Base-by-base conservation (phyloP, 1,284 basidiomycete genomes). In the Cutaneotrichosporon cutaneum region DNA sequence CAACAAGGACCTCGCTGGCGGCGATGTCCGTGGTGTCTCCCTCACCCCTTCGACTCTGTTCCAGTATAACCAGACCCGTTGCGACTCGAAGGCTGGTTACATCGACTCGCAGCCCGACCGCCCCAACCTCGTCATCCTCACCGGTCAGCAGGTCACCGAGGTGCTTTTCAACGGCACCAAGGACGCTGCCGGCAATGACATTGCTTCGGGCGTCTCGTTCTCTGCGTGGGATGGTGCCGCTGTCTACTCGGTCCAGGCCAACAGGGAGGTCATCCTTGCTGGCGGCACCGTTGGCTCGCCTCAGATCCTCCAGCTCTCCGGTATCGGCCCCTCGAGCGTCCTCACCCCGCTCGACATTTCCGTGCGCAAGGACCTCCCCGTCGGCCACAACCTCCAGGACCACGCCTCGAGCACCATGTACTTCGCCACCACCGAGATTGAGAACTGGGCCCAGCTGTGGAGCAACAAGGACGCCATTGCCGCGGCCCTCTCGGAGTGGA, bases 361-460 rank as follows among this genome's bases (percentile, higher is more conserved):
- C 11, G 63, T 69, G 60, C 69, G 75, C 13, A 63, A 82, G 45
- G 85, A 85, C 63, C 80, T 90, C 2, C 88, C 88, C 59, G 89
- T 92, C 58, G 90, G 90, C 1, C 85, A 88, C 76, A 86, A 89
- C 77, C 73, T 90, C 50, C 87, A 89, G 73, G 88, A 91, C 73
- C 88, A 89, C 76, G 70, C 88, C n/a, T 70, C 74, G 13, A 66
- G 62, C 63, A 67, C 71, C n/a, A 72, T 77, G 71, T 76, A 76
- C 69, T 77, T 68, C 66, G 42, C 72, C 70, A 52, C 55, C 36
- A 39, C 35, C 14, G 18, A 42, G 14, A 69, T 64, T 63, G 54
- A 63, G 44, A 79, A 74, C n/a, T 80, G 79, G 79, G 66, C 62
- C 51, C 67, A 68, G 33, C 63, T 80, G 55, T 62, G 62, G 57